A percentile compares a stretch with the other conserved stretches of the same genome.
phyloP scores from a whole-genome alignment of 2,329 filamentous ascomycete species.

The Daldinia eschscholtzii region DNA sequence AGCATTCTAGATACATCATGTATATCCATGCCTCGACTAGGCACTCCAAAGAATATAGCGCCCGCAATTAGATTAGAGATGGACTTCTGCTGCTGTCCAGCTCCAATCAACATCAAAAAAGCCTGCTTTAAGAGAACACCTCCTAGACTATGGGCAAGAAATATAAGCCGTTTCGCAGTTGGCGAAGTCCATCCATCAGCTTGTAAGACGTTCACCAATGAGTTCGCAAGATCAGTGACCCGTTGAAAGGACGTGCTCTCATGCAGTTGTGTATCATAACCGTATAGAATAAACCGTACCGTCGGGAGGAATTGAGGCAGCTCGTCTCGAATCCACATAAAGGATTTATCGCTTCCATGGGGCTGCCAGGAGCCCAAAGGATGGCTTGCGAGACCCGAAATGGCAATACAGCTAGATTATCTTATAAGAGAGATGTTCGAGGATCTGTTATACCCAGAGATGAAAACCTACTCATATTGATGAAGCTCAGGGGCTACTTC shows the following conservation, averaged over 20 bases:
- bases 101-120: slow-evolving; percentile 36
- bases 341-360: slow-evolving; percentile 38
- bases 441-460: not conserved
- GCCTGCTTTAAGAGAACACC: slow-evolving; percentile 48
- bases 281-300: slow-evolving; percentile 43
- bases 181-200: slow-evolving; percentile 35
- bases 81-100: slow-evolving; percentile 3
- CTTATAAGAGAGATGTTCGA: not conserved
- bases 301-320: slow-evolving; percentile 37
- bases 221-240: slow-evolving; percentile 43
- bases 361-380: slow-evolving; percentile 48
- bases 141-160: slow-evolving; percentile 50
- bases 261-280: slow-evolving; percentile 46
- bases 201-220: slow-evolving; percentile 38
- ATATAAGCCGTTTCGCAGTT: slow-evolving; percentile 43
- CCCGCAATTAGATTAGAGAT: slow-evolving; percentile 32
- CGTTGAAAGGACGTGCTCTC: slow-evolving; percentile 35
- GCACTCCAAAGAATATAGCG: slow-evolving; percentile 47
- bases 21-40: slow-evolving; percentile 44
- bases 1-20: slow-evolving; percentile 38
- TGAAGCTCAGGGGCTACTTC: slow-evolving; percentile 37
- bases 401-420: slow-evolving; percentile 42
- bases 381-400: slow-evolving; percentile 46
- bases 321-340: slow-evolving; percentile 50
- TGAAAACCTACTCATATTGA: slow-evolving; percentile 34